Evolutionary conservation across 2,329 filamentous ascomycete species (phyloP).

Genomic region (Xylariaceae sp.): DNA sequence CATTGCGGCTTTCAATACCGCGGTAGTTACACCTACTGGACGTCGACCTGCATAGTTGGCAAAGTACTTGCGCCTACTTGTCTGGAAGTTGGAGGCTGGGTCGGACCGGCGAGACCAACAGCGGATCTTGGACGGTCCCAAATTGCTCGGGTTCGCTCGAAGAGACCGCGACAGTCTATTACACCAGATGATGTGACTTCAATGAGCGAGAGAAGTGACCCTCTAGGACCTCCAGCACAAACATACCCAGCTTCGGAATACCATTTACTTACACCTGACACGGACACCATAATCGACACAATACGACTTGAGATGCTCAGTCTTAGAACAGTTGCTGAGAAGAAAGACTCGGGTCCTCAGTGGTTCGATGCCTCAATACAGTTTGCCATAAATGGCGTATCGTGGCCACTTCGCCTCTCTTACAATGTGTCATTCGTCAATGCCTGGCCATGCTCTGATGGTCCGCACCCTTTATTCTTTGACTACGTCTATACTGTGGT

Average conservation of each 20-base stretch:
- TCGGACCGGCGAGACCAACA: conserved; percentile 71
- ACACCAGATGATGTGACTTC: conserved; percentile 62
- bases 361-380: conserved; percentile 64
- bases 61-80: conserved; percentile 76
- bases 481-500: conserved; percentile 66
- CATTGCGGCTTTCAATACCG: conserved; percentile 77
- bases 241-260: conserved; percentile 71
- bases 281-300: conserved; percentile 62
- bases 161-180: conserved; percentile 58
- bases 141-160: conserved; percentile 69
- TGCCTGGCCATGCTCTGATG: conserved; percentile 66
- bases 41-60: conserved; percentile 70
- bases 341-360: conserved; percentile 41
- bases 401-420: conserved; percentile 64
- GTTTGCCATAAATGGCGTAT: conserved; percentile 65
- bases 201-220: conserved; percentile 70
- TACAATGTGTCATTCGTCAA: conserved; percentile 68
- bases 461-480: conserved; percentile 71
- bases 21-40: conserved; percentile 76
- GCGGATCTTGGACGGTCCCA: conserved; percentile 68
- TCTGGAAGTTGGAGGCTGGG: conserved; percentile 71
- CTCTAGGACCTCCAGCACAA: conserved; percentile 65
- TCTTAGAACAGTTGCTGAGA: conserved; percentile 52
- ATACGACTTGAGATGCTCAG: conserved; percentile 71
- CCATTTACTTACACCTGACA: conserved; percentile 59